Evolutionary conservation across 208 protist genomes (phyloP), one percentile per base, ranked within the genome.

Genomic region (Tritrichomonas foetus): DNA sequence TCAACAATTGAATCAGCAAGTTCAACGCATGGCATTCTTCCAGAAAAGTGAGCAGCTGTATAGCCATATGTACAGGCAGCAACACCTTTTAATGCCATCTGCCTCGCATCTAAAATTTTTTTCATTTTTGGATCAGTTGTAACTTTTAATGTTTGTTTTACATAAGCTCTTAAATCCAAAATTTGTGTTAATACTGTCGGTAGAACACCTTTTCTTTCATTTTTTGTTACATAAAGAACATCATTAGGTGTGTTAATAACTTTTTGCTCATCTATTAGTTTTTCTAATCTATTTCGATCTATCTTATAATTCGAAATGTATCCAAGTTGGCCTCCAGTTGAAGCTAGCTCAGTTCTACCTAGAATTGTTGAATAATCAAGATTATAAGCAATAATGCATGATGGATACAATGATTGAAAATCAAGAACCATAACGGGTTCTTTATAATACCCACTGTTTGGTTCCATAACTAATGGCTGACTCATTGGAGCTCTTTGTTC

Each of bases 1-100:
- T 89, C 78, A 33, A 89, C 78, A 57, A 89, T 89, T n/a, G 78
- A 89, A 89, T 89, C 78, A 9, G 8, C 25, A 0, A 89, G 9
- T 39, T 89, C 78, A 61, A 89, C 78, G 27, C 78, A 89, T 30
- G 78, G 78, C 78, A 89, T 89, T 57, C 78, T 25, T 33, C 78
- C 78, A 22, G 41, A 55, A 47, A 61, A 89, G 30, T 89, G 78
- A 11, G 78, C 78, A 39, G 47, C 25, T 3, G 78, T 89, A 57
- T 89, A 89, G 2, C 78, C 78, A 36, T 89, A 89, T 0, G 47
- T 89, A 57, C 78, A 89, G 2, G 78, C 78, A 39, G 78, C 78
- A 30, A 89, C 30, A 16, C 20, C 41, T 89, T 89, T 89, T 47
- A 89, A 57, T 39, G 78, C 78, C 30, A 36, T 49, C 57, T 89